Evolutionary conservation across 1,284 basidiomycete genomes (phyloP).

Genomic region (Puccinia hordei): DNA sequence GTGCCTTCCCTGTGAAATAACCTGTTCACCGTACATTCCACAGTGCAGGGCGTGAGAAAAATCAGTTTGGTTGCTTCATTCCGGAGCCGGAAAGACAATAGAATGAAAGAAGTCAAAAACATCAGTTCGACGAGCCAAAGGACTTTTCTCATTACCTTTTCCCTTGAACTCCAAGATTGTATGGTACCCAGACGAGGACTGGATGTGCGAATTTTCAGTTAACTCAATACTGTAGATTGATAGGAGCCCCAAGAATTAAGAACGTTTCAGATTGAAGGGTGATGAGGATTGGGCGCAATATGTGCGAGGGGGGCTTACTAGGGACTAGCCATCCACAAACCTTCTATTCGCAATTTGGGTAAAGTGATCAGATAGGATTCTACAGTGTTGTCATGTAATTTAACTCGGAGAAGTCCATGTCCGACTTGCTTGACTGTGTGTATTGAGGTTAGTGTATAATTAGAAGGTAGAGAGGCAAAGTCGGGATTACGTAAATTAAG

Average conservation of each 20-base stretch:
- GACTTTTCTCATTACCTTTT: slow-evolving; percentile 54
- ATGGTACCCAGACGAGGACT: slow-evolving; percentile 73
- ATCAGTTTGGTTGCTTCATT: slow-evolving; percentile 53
- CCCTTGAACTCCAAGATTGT: slow-evolving; percentile 64
- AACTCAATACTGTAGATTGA: slow-evolving; percentile 73
- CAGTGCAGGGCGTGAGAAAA: not conserved
- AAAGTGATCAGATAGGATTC: slow-evolving; percentile 89
- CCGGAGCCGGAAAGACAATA: too few species aligned
- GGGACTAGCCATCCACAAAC: slow-evolving; percentile 61
- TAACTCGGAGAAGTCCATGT: slow-evolving; percentile 79
- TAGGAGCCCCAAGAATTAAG: not conserved
- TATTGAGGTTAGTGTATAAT: not conserved
- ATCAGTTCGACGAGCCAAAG: not conserved
- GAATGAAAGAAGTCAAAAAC: too few species aligned
- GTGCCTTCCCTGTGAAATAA: slow-evolving; percentile 89
- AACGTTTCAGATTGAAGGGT: slow-evolving; percentile 62
- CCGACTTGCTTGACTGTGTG: slow-evolving; percentile 84
- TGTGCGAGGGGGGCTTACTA: slow-evolving; percentile 67
- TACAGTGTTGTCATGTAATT: slow-evolving; percentile 65
- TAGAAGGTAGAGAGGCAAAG: not conserved
- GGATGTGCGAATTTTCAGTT: slow-evolving; percentile 78
- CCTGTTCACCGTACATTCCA: slow-evolving; percentile 56
- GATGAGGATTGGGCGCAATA: slow-evolving; percentile 54
- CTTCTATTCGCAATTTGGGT: slow-evolving; percentile 62
- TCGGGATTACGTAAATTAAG: not conserved